A percentile compares a stretch with the other conserved stretches of the same genome.
phyloP scores from a whole-genome alignment of 345 rosid genomes.

The Hevea brasiliensis region DNA sequence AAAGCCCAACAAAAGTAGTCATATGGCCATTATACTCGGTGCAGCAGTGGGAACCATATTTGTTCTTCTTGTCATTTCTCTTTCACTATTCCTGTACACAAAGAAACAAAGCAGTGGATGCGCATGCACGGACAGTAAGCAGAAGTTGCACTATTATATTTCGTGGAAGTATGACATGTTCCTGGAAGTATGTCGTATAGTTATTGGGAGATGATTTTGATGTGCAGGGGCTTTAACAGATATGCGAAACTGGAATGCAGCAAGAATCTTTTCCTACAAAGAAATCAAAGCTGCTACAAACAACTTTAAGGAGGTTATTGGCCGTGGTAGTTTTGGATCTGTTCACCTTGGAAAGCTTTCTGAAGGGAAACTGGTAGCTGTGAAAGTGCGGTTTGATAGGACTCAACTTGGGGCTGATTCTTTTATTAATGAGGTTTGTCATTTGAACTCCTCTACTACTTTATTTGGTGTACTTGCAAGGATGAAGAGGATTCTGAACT shows the following conservation, averaged over 20 bases:
- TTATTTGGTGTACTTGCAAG: not conserved
- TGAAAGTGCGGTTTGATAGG: conserved; percentile 81
- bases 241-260: conserved; percentile 81
- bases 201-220: conserved; percentile 12
- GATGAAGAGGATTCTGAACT: too few species aligned
- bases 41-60: conserved; percentile 58
- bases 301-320: conserved; percentile 78
- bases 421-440: conserved; percentile 76
- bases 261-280: conserved; percentile 71
- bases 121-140: conserved; percentile 49
- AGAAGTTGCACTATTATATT: conserved; percentile 8
- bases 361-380: conserved; percentile 77
- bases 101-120: conserved; percentile 50
- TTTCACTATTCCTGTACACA: conserved; percentile 33
- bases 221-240: conserved; percentile 48
- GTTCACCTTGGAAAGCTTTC: conserved; percentile 82
- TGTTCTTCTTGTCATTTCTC: conserved; percentile 42
- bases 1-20: conserved; percentile 44
- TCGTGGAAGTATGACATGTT: not conserved
- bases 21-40: conserved; percentile 51
- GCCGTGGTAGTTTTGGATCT: conserved; percentile 87
- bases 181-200: conserved; percentile 5
- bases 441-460: conserved; percentile 10
- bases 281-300: conserved; percentile 81
- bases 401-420: conserved; percentile 94